These are phyloP conservation scores for Wickerhamiella musiphila DNA, from an alignment of 805 yeast species.

Conservation along the genomic window DNA sequence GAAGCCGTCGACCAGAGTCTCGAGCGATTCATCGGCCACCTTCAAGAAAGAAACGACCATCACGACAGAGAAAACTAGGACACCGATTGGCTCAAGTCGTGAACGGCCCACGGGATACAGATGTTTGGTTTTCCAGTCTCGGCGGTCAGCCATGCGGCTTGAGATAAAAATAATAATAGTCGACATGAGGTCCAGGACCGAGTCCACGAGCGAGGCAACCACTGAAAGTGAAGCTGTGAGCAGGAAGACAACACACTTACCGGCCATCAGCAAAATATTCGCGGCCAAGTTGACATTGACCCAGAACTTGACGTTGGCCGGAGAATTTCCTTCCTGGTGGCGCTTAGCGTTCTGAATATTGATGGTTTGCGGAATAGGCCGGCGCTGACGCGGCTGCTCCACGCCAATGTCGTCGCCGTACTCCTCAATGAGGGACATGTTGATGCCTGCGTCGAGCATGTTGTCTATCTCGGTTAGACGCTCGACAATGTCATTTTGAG, in stretches of 20 bases:
- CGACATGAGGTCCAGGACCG: constrained; percentile 54
- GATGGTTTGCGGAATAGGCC: constrained; percentile 7
- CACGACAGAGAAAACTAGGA: constrained; percentile 51
- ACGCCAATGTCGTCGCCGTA: constrained; percentile 30
- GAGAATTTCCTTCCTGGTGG: constrained; percentile 29
- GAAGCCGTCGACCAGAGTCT: constrained; percentile 30
- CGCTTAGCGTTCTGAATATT: constrained; percentile 34
- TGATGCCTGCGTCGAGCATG: constrained; percentile 54
- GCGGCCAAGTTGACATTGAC: constrained; percentile 45
- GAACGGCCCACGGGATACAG: constrained; percentile 51
- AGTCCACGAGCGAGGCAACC: constrained; percentile 63
- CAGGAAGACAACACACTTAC: constrained; percentile 42
- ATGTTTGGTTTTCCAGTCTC: constrained; percentile 29
- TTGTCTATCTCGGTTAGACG: constrained; percentile 43
- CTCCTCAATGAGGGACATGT: constrained; percentile 41
- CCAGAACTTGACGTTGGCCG: constrained; percentile 34
- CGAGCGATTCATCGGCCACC: constrained; percentile 47
- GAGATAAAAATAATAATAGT: constrained; percentile 54
- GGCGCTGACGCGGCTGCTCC: constrained; percentile 12
- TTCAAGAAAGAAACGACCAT: constrained; percentile 57
- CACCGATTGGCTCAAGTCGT: constrained; percentile 63
- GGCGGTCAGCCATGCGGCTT: constrained; percentile 25
- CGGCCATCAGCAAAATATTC: constrained; percentile 37
- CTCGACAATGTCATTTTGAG: constrained; percentile 44
- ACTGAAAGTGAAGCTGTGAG: constrained; percentile 57